Conservation (phyloP, 2,329 filamentous ascomycete genomes). For the Colletotrichum spaethianum region DNA sequence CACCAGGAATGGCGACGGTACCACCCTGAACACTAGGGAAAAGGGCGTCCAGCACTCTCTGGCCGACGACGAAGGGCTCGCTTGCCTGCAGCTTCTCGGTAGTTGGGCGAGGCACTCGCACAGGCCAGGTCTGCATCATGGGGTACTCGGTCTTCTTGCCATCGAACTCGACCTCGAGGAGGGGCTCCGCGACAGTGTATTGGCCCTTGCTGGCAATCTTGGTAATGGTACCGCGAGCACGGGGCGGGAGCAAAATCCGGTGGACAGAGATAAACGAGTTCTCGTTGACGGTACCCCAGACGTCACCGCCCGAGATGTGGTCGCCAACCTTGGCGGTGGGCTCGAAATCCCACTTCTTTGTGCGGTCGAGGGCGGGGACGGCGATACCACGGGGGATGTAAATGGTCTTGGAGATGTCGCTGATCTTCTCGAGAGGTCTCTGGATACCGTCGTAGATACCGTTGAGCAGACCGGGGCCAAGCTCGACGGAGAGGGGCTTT, state of each 20-base stretch:
- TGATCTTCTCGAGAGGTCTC: conserved; percentile 89
- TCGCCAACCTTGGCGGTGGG: conserved; percentile 94
- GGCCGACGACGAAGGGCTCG: conserved; percentile 94
- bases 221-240: conserved; percentile 92
- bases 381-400: conserved; percentile 97
- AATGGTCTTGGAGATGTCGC: conserved; percentile 84
- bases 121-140: conserved; percentile 99
- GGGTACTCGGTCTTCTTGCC: conserved; percentile 93
- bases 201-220: conserved; percentile 89
- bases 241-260: conserved; percentile 91
- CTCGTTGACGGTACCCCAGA: conserved; percentile 95
- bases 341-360: conserved; percentile 97
- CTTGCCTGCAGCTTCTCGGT: conserved; percentile 93
- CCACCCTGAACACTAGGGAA: conserved; percentile 98
- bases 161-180: conserved; percentile 97
- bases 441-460: conserved; percentile 99
- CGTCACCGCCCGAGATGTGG: conserved; percentile 95
- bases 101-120: conserved; percentile 92
- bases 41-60: conserved; percentile 94
- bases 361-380: conserved; percentile 87
- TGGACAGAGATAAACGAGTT: conserved; percentile 96
- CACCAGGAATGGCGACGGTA: conserved; percentile 97
- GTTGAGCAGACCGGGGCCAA: conserved; percentile 96
- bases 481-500: conserved; percentile 97
- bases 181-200: conserved; percentile 94